A percentile compares a stretch with the other conserved stretches of the same genome.
Evolutionary conservation across 2,329 filamentous ascomycete species (phyloP).

Genomic region (Botryotinia calthae): DNA sequence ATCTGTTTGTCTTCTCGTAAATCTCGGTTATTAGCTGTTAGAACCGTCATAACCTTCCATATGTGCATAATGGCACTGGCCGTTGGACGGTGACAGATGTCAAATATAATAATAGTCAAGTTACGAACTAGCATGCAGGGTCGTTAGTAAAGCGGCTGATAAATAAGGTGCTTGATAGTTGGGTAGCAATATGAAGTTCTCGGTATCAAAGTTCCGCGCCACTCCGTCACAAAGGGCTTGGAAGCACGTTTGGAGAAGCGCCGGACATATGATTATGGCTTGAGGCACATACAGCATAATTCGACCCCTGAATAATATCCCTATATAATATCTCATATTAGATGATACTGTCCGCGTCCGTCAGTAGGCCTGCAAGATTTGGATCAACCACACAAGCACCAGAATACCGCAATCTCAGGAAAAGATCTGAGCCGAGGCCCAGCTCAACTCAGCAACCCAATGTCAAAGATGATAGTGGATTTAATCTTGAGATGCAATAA

Average conservation of each 20-base stretch:
- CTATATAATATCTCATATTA: slow-evolving; percentile 16
- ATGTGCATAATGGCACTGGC: not conserved
- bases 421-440: not conserved
- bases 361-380: slow-evolving; percentile 1
- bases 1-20: slow-evolving; percentile 13
- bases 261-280: not conserved
- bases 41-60: not conserved
- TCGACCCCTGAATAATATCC: slow-evolving; percentile 6
- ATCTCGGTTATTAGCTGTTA: slow-evolving; percentile 1
- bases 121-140: not conserved
- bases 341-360: slow-evolving; percentile 20
- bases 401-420: not conserved
- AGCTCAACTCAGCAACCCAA: not conserved
- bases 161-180: not conserved
- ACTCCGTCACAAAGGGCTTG: not conserved
- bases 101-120: not conserved
- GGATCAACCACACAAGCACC: not conserved
- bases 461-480: not conserved
- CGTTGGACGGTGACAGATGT: slow-evolving; percentile 2
- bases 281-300: not conserved
- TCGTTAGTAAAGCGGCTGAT: not conserved
- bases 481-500: not conserved
- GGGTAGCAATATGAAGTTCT: slow-evolving; percentile 9
- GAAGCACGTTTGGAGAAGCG: slow-evolving; percentile 15
- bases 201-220: not conserved